phyloP scores from a whole-genome alignment of 2,329 filamentous ascomycete genomes.

The Pseudogymnoascus sp. region DNA sequence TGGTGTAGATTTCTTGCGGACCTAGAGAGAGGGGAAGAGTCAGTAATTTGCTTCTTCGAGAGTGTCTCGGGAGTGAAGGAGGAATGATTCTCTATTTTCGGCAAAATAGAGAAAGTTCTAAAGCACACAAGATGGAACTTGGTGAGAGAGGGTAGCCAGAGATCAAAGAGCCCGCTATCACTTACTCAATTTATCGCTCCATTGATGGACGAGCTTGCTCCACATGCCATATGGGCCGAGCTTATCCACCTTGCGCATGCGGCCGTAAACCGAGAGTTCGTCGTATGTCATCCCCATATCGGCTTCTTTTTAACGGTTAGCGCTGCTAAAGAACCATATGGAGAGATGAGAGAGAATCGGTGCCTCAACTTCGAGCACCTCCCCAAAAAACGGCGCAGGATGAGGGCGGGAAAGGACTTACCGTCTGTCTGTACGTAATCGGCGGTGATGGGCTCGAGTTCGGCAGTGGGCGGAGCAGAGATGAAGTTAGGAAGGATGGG shows the following conservation, averaged over 20 bases:
- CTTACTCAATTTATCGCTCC: constrained; percentile 38
- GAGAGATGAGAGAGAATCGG: not conserved
- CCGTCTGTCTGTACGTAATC: constrained; percentile 44
- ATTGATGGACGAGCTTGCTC: constrained; percentile 39
- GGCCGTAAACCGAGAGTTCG: constrained; percentile 38
- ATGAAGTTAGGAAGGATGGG: constrained; percentile 62
- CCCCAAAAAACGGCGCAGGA: not conserved
- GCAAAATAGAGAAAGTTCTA: not conserved
- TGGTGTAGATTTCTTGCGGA: constrained; percentile 20
- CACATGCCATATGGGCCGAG: constrained; percentile 43
- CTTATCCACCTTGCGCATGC: constrained; percentile 39
- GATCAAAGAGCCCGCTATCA: constrained; percentile 35
- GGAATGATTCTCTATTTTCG: not conserved
- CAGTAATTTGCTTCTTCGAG: constrained; percentile 25
- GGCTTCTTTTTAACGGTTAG: constrained; percentile 27
- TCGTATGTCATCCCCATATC: constrained; percentile 48
- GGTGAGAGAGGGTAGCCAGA: not conserved
- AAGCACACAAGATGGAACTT: not conserved
- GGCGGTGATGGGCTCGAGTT: constrained; percentile 58
- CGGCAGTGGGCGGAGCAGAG: constrained; percentile 53
- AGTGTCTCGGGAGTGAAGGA: constrained; percentile 26
- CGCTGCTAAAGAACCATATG: not conserved
- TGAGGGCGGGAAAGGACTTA: not conserved
- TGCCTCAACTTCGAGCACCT: constrained; percentile 28
- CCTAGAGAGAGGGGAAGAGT: not conserved